Evolutionary conservation across 2,329 filamentous ascomycete species (phyloP), one percentile per base, ranked within the genome.

Genomic region (Aspergillus oerlinghausenensis): DNA sequence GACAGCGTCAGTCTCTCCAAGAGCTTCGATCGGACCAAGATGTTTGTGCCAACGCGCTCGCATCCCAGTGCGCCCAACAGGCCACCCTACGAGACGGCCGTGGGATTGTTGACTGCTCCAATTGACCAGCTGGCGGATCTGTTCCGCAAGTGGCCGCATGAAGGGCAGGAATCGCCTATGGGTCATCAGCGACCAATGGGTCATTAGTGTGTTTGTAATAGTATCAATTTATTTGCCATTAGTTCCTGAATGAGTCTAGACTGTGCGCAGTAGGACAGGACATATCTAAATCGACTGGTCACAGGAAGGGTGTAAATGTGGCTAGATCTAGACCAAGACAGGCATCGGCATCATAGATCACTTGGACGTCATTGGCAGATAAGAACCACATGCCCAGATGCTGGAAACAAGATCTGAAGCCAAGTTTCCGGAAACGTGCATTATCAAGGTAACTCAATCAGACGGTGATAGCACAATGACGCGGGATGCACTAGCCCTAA

Each of bases 81-180:
- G 43, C 81, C 81, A 6, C 80, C 80, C 0, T 84, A 83, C 56
- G 82, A 85, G 73, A 81, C 78, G 0, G 80, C 76, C 0, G 76
- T 76, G 58, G 82, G 80, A 0, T 60, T 85, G 23, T 55, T 85
- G 68, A 70, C 79, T 0, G 81, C 82, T 11, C 83, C 83, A 0
- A 71, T 86, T 19, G 83, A 85, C 63, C 77, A 76, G 54, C 55
- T 86, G 32, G 70, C 70, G 28, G 82, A 85, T 64, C 52, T 83
- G 19, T 82, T 84, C 60, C 68, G 78, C 25, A 81, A 79, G 65
- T 86, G 83, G 56, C 80, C 80, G 3, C 56, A 59, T 32, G 51
- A 60, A 2, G 26, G 23, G 21, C 11, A 25, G 23, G 5, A 38
- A 14, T 17, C 14, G 32, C 32, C 32, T 38, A 38, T 38, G 32